Evolutionary conservation across 2,329 filamentous ascomycete genomes (phyloP), one percentile per base, ranked within the genome.

Genomic region (Trichoderma asperellum): DNA sequence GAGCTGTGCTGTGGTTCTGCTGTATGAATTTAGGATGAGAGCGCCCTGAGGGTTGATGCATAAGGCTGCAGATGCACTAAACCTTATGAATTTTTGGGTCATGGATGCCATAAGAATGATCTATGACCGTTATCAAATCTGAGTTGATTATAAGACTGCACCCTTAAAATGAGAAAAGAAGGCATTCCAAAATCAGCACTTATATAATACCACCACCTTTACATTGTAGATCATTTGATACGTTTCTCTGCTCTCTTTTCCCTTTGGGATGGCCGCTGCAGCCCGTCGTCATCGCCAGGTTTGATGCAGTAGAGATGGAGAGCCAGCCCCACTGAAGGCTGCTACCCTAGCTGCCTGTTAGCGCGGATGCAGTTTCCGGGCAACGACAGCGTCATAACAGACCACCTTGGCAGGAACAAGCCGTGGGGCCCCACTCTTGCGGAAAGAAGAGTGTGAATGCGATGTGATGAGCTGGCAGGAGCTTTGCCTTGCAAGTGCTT

Each of bases 341-440:
- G 53, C 62, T 43, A 65, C 62, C 62, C 62, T 57, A 47, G 52
- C 34, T 65, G 40, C 52, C 52, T 6, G 62, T 47, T 67, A 67
- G 63, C 63, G 63, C 63, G 55, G 63, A 55, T 59, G 63, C 29
- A 59, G 63, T 67, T 67, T 59, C 63, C 63, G 63, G 63, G 63
- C 63, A 67, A 67, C 63, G 63, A 57, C 63, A 67, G 63, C 63
- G 63, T 67, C 63, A 67, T 67, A 59, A 67, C 63, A 67, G 63
- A 67, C 37, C 63, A 67, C 63, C 63, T 67, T 59, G 63, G 55
- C 63, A 67, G 63, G 63, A 67, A 67, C 63, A 58, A 49, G 40
- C n/a, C 37, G 40, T 34, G 35, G 52, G 53, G 63, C 63, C 53
- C 63, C 63, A 57, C 52, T 24, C 55, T 18, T 57, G 55, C 21